phyloP scores from a whole-genome alignment of 495 filamentous ascomycete genomes.

The Staphylotrichum longicolle region DNA sequence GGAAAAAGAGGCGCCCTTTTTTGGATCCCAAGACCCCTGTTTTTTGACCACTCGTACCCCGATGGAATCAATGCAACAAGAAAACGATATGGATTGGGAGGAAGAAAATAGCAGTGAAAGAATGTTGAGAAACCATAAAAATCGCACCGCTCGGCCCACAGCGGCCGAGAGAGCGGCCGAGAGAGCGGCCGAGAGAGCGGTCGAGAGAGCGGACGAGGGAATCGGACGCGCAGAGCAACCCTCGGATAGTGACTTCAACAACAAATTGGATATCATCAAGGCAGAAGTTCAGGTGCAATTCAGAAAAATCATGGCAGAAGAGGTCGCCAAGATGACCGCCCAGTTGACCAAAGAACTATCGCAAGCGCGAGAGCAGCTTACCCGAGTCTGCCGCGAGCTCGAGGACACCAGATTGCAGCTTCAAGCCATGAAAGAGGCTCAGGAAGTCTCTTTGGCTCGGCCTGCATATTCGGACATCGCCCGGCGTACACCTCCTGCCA shows the following conservation, averaged over 20 bases:
- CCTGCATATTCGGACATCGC: constrained; percentile 1
- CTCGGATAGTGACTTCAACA: neutral
- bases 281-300: neutral
- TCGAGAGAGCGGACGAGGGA: neutral
- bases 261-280: constrained; percentile 9
- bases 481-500: neutral
- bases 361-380: constrained; percentile 4
- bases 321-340: neutral
- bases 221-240: neutral
- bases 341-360: constrained; percentile 2
- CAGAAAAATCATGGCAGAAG: neutral
- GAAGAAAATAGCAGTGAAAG: constrained; percentile 1
- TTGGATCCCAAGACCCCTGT: no score
- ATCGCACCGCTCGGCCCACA: neutral
- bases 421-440: neutral
- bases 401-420: constrained; percentile 4
- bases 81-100: constrained; percentile 12
- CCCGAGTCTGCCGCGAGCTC: neutral
- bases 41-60: no score
- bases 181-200: no score
- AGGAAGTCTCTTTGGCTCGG: neutral
- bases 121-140: constrained; percentile 3
- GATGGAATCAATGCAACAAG: constrained; percentile 5
- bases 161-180: neutral
- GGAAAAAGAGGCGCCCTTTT: no score